These are phyloP conservation scores for Lachancea sp. DNA, from an alignment of 805 yeast genomes.

Conservation along the genomic window DNA sequence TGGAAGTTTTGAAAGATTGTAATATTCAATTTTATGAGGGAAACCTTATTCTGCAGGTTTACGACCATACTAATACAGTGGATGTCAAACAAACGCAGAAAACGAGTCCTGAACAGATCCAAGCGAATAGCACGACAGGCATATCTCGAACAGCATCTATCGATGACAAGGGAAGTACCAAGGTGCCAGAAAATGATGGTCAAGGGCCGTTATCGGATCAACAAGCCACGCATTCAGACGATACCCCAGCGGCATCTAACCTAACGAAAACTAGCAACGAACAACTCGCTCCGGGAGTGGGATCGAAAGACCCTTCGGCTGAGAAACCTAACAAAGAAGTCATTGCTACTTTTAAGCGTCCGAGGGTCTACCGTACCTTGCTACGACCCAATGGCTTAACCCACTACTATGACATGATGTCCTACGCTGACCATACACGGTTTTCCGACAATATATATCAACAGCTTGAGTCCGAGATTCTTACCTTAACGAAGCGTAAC, in stretches of 20 bases:
- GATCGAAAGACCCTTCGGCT: not conserved
- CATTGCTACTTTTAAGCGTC: conserved; percentile 37
- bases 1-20: conserved; percentile 84
- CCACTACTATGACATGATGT: conserved; percentile 75
- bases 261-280: not conserved
- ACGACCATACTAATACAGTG: conserved; percentile 64
- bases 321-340: conserved; percentile 12
- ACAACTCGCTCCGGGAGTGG: not conserved
- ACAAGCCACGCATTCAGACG: not conserved
- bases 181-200: not conserved
- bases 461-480: conserved; percentile 81
- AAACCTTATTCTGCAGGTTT: conserved; percentile 76
- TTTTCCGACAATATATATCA: conserved; percentile 75
- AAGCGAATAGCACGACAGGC: not conserved
- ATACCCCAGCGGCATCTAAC: not conserved
- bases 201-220: not conserved
- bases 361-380: conserved; percentile 70
- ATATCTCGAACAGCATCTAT: not conserved
- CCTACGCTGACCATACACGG: conserved; percentile 74
- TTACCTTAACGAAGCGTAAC: conserved; percentile 71
- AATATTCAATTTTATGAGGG: conserved; percentile 85
- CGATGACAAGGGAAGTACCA: not conserved
- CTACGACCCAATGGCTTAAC: conserved; percentile 76
- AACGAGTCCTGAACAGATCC: conserved; percentile 6
- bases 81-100: conserved; percentile 23